Conservation (phyloP, 495 filamentous ascomycete genomes). For the Hypoxylon fuscum region DNA sequence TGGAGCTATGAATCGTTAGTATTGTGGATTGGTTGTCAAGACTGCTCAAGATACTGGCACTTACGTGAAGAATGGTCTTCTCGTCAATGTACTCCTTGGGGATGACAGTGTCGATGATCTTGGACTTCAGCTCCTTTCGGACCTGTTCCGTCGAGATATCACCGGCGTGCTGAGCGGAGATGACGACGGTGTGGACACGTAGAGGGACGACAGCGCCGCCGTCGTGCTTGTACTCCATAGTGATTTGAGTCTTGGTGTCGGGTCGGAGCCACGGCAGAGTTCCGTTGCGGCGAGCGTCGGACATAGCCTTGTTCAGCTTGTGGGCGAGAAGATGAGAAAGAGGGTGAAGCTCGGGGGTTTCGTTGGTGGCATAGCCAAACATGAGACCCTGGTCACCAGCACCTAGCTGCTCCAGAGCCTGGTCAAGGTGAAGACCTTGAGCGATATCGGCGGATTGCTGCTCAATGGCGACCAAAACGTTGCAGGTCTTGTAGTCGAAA, state of each 20-base stretch:
- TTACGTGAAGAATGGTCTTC: conserved; percentile 90
- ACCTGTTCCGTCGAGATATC: conserved; percentile 92
- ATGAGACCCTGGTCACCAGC: conserved; percentile 99
- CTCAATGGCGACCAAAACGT: conserved; percentile 98
- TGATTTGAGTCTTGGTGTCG: conserved; percentile 99
- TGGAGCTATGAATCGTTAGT: conserved; percentile 69
- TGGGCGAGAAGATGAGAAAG: conserved; percentile 92
- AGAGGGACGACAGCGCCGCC: conserved; percentile 90
- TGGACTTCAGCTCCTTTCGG: conserved; percentile 94
- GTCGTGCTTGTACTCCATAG: conserved; percentile 97
- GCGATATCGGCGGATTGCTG: conserved; percentile 99
- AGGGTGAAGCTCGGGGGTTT: conserved; percentile 96
- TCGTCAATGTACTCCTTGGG: conserved; percentile 92
- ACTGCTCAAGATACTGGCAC: conserved; percentile 25
- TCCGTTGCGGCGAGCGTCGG: conserved; percentile 83
- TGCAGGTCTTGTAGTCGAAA: conserved; percentile 99
- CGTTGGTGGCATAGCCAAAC: conserved; percentile 99
- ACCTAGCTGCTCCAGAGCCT: conserved; percentile 96
- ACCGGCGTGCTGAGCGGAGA: conserved; percentile 91
- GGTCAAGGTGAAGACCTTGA: conserved; percentile 95
- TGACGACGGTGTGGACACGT: conserved; percentile 95
- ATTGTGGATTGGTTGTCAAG: too few relatives aligned
- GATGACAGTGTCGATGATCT: conserved; percentile 95
- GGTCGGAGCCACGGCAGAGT: conserved; percentile 92
- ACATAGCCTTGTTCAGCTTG: conserved; percentile 95